Percentiles rank a stretch among this genome's conserved stretches.
Conservation (phyloP, 768 basidiomycete genomes). For the Phylloporus arenicola region DNA sequence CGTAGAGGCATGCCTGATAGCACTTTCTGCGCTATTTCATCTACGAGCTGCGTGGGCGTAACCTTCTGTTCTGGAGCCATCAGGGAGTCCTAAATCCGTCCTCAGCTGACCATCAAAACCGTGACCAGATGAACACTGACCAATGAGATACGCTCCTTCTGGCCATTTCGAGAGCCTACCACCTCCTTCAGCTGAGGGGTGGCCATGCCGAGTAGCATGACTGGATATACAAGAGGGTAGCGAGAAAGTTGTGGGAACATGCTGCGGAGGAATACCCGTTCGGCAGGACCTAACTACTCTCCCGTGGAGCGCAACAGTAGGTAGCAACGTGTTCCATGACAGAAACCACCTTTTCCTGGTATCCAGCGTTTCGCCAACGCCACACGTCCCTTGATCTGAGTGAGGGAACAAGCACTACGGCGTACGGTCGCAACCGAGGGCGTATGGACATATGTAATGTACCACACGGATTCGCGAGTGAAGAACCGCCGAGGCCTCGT, state of each 20-base stretch:
- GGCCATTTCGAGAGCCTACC: background rate
- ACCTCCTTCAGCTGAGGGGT: constrained; percentile 1
- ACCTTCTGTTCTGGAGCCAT: constrained; percentile 4
- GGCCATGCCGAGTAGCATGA: constrained; percentile 7
- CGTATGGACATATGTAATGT: too few relatives aligned
- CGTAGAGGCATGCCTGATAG: constrained; percentile 21
- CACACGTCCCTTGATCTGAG: too few relatives aligned
- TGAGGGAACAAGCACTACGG: too few relatives aligned
- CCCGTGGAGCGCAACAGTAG: constrained; percentile 1
- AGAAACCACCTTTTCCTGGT: too few relatives aligned
- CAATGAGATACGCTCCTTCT: background rate
- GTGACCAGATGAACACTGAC: background rate
- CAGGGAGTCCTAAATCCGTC: background rate
- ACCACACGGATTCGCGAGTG: too few relatives aligned
- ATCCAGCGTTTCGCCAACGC: too few relatives aligned
- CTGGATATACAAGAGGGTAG: constrained; percentile 5
- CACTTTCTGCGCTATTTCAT: constrained; percentile 16
- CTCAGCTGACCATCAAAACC: background rate
- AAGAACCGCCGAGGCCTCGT: too few relatives aligned
- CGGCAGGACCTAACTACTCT: background rate
- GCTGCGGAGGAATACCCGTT: background rate
- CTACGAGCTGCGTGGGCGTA: constrained; percentile 9
- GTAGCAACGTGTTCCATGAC: constrained; percentile 1
- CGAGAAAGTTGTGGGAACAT: constrained; percentile 6
- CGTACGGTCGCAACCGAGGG: too few relatives aligned